Conservation (phyloP, 2,329 filamentous ascomycete genomes). For the Aspergillus unguis region DNA sequence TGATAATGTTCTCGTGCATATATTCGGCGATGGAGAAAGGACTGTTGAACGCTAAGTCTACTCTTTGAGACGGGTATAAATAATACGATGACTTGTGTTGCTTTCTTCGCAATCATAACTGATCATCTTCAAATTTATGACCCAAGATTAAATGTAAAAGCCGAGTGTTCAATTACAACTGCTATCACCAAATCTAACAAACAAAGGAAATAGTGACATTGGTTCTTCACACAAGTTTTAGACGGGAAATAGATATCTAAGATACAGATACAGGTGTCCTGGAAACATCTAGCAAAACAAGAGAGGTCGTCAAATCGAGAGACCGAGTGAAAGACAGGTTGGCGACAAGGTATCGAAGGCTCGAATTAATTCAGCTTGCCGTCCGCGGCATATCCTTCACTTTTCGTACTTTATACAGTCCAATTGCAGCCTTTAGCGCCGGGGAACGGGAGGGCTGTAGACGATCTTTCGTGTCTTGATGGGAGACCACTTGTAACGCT, state of each 20-base stretch:
- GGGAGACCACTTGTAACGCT: slow-evolving; percentile 98
- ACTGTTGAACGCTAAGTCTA: slow-evolving; percentile 36
- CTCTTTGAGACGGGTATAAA: neutral
- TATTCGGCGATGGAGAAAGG: slow-evolving; percentile 86
- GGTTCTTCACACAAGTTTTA: slow-evolving; percentile 39
- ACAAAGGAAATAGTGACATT: slow-evolving; percentile 41
- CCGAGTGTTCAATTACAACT: neutral
- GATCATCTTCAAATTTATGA: too few relatives aligned
- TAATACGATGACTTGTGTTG: too few relatives aligned
- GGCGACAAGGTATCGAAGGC: slow-evolving; percentile 23
- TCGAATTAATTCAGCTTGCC: slow-evolving; percentile 26
- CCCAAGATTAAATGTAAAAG: neutral
- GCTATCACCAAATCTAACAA: slow-evolving; percentile 9
- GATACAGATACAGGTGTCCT: slow-evolving; percentile 43
- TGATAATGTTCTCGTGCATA: slow-evolving; percentile 58
- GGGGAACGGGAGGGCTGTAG: slow-evolving; percentile 68
- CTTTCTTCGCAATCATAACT: too few relatives aligned
- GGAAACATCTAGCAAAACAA: slow-evolving; percentile 40
- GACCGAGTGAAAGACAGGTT: slow-evolving; percentile 24
- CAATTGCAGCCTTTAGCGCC: slow-evolving; percentile 30
- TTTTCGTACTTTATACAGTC: slow-evolving; percentile 31
- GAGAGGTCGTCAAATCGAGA: slow-evolving; percentile 29
- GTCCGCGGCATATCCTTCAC: slow-evolving; percentile 25
- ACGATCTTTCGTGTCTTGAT: slow-evolving; percentile 93
- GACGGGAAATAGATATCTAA: slow-evolving; percentile 40